Evolutionary conservation across 768 basidiomycete species (phyloP).

Genomic region (Cyathus striatus): DNA sequence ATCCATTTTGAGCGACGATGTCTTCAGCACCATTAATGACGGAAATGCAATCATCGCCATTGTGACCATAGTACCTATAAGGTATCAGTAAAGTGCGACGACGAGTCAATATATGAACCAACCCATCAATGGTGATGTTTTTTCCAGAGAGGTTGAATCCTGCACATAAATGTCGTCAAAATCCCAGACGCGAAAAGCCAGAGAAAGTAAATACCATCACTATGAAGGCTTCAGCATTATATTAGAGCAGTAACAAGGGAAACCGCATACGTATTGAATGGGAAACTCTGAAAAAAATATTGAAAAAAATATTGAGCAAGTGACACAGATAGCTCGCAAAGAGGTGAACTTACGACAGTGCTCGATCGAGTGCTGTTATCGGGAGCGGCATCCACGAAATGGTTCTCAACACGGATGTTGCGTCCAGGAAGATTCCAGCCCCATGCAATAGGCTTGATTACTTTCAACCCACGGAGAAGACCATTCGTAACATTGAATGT

Average conservation of each 20-base stretch:
- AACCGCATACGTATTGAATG: constrained; percentile 38
- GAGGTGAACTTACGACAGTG: constrained; percentile 23
- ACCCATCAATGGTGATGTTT: constrained; percentile 35
- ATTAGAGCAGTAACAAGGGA: constrained; percentile 1
- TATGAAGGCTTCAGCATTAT: constrained; percentile 2
- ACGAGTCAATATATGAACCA: background rate
- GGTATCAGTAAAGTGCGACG: background rate
- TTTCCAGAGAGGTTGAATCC: constrained; percentile 33
- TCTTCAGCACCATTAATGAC: constrained; percentile 40
- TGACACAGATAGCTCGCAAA: too few relatives aligned
- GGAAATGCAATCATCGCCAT: constrained; percentile 46
- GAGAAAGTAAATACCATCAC: constrained; percentile 14
- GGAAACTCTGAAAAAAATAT: constrained; percentile 31
- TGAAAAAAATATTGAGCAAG: too few relatives aligned
- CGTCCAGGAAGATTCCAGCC: constrained; percentile 35
- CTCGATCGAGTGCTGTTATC: constrained; percentile 30
- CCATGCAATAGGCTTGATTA: constrained; percentile 48
- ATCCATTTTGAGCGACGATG: constrained; percentile 39
- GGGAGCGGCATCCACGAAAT: constrained; percentile 35
- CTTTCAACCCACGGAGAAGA: constrained; percentile 27
- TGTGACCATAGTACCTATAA: constrained; percentile 32
- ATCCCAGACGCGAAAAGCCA: background rate
- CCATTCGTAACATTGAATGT: constrained; percentile 43
- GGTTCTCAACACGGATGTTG: constrained; percentile 32
- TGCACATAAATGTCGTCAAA: constrained; percentile 2